Percentiles rank a stretch among this genome's conserved stretches.
phyloP scores from a whole-genome alignment of 2,329 filamentous ascomycete genomes.

The Talaromyces pinophilus region DNA sequence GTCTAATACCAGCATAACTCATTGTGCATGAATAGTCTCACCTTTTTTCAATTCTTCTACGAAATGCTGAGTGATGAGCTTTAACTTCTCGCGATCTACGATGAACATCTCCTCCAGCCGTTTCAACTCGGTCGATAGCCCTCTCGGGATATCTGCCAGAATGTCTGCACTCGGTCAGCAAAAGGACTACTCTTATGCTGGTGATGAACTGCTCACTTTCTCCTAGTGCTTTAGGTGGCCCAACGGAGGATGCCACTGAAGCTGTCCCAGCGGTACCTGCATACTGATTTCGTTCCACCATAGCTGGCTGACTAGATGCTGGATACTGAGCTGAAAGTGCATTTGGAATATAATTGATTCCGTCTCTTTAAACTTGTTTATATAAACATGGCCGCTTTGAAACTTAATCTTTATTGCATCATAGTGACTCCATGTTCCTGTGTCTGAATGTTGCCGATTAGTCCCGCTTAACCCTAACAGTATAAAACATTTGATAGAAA shows the following conservation, averaged over 20 bases:
- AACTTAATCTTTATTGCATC: neutral
- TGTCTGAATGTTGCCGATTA: neutral
- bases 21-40: slow-evolving; percentile 31
- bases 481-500: neutral
- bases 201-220: slow-evolving; percentile 13
- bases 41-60: slow-evolving; percentile 78
- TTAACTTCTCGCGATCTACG: slow-evolving; percentile 71
- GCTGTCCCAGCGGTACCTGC: neutral
- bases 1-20: neutral
- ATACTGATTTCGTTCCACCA: slow-evolving; percentile 7
- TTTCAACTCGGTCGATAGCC: slow-evolving; percentile 72
- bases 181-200: neutral
- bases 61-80: slow-evolving; percentile 84
- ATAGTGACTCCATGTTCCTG: slow-evolving; percentile 8
- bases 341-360: neutral
- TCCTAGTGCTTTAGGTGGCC: slow-evolving; percentile 18
- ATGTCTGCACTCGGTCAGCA: slow-evolving; percentile 19
- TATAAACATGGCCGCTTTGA: neutral
- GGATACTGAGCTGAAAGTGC: neutral
- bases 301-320: neutral
- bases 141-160: slow-evolving; percentile 60
- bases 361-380: neutral
- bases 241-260: slow-evolving; percentile 9
- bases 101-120: slow-evolving; percentile 76
- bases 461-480: neutral